Base-by-base conservation (phyloP, 2,329 filamentous ascomycete species). In the Juglanconis oblonga region DNA sequence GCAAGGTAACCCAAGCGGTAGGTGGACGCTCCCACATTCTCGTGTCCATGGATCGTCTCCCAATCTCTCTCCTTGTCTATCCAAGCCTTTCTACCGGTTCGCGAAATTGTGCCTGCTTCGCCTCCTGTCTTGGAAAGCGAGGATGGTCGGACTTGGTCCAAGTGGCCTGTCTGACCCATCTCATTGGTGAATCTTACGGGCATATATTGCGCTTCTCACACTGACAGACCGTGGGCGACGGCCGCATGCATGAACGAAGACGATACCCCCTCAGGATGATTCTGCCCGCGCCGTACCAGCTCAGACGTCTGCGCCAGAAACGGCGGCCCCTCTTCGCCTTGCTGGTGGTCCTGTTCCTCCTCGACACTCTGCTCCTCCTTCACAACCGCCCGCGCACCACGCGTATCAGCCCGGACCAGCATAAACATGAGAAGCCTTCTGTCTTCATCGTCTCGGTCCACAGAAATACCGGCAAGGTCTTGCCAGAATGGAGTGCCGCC, bases 371-470 rank as follows among this genome's bases (percentile, higher is more conserved):
- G 36, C 62, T 66, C 52, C 66, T 74, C 53, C 64, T 74, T 17
- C 65, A 66, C 59, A 61, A 56, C 59, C 70, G 72, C 29, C 71
- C 72, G 52, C 57, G 67, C 47, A 73, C 72, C 24, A 64, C 68
- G 55, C 67, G 70, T 56, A 62, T 67, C n/a, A 56, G 65, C 49
- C 45, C 62, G 61, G 61, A 67, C 66, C 5, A 64, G 55, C 0
- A 62, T 62, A 2, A 55, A n/a, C 6, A 48, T 13, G 32, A 60
- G 33, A 73, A 74, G 49, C 67, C 70, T 9, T 72, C 70, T 10
- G 80, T 90, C 64, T 91, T 83, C 73, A 88, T 91, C 55, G 84
- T 85, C 13, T 85, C 84, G 47, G 81, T 87, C 55, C 86, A 90
- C 68, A 88, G 86, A 78, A 90, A 89, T 67, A 86, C 83, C 58